A percentile compares a stretch with the other conserved stretches of the same genome.
phyloP scores from a whole-genome alignment of 106 monocot genomes.

The Dioscorea alata region DNA sequence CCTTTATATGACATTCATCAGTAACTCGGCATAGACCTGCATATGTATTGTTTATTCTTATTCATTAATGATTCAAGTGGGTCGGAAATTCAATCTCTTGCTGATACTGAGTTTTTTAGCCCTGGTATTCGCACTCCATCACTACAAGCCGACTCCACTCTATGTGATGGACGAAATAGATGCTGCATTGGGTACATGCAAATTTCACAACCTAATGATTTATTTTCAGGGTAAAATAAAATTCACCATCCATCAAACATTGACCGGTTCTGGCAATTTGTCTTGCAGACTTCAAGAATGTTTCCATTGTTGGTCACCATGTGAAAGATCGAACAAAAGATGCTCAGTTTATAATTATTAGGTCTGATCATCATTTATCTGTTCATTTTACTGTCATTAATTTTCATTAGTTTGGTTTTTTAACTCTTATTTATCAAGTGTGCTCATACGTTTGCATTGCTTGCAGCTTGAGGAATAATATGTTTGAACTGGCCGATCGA shows the following conservation, averaged over 20 bases:
- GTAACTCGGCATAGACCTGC: too few relatives aligned
- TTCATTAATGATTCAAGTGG: neutral
- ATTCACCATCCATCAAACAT: neutral
- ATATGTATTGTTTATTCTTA: too few relatives aligned
- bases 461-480: conserved; percentile 90
- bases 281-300: conserved; percentile 91
- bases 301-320: conserved; percentile 95
- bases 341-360: conserved; percentile 96
- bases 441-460: neutral
- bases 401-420: neutral
- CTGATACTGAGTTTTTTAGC: conserved; percentile 92
- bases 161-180: conserved; percentile 99
- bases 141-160: conserved; percentile 94
- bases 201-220: neutral
- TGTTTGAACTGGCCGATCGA: conserved; percentile 97
- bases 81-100: conserved; percentile 7
- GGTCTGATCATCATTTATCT: conserved; percentile 21
- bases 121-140: conserved; percentile 96
- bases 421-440: neutral
- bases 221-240: neutral
- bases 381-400: too few relatives aligned
- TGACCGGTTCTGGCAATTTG: neutral
- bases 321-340: conserved; percentile 64
- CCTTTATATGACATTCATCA: too few relatives aligned
- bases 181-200: conserved; percentile 85